phyloP scores from a whole-genome alignment of 306 rosid genomes.

The Prunus salicina region DNA sequence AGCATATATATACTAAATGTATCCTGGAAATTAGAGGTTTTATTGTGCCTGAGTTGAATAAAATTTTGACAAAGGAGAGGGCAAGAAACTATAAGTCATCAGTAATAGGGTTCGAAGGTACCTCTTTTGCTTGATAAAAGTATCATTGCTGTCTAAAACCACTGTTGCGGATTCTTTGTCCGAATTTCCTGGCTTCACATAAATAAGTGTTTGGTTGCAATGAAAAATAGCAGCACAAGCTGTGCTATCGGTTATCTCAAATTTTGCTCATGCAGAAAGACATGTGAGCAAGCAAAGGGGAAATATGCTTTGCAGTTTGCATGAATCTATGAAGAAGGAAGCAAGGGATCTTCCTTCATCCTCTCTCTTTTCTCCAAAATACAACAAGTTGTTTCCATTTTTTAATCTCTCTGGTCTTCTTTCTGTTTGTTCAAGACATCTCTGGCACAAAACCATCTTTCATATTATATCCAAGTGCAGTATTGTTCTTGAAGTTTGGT shows the following conservation, averaged over 20 bases:
- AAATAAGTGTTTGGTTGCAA: slow-evolving; percentile 3
- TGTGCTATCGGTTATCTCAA: slow-evolving; percentile 3
- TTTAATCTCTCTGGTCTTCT: background rate
- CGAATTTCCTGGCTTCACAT: background rate
- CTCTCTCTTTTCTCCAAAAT: background rate
- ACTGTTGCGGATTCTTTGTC: slow-evolving; percentile 1
- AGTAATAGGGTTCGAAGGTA: slow-evolving; percentile 14
- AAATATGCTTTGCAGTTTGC: slow-evolving; percentile 37
- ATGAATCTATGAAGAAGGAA: slow-evolving; percentile 34
- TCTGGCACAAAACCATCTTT: slow-evolving; percentile 22
- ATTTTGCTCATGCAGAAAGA: slow-evolving; percentile 10
- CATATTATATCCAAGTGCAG: background rate
- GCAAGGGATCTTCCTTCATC: slow-evolving; percentile 43
- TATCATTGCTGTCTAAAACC: slow-evolving; percentile 18
- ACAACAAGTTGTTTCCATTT: slow-evolving; percentile 28
- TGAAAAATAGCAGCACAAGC: slow-evolving; percentile 12
- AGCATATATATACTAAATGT: background rate
- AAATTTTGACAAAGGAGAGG: background rate
- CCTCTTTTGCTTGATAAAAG: slow-evolving; percentile 36
- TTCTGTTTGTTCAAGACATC: slow-evolving; percentile 1
- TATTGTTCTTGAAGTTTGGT: slow-evolving; percentile 2
- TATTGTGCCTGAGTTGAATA: background rate
- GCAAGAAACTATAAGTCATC: background rate
- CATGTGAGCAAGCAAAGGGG: slow-evolving; percentile 42
- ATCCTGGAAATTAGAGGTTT: background rate